Percentiles rank a stretch among this genome's conserved stretches.
Evolutionary conservation across 75 land plant genomes (phyloP).

Genomic region (Pseudotsuga menziesii): DNA sequence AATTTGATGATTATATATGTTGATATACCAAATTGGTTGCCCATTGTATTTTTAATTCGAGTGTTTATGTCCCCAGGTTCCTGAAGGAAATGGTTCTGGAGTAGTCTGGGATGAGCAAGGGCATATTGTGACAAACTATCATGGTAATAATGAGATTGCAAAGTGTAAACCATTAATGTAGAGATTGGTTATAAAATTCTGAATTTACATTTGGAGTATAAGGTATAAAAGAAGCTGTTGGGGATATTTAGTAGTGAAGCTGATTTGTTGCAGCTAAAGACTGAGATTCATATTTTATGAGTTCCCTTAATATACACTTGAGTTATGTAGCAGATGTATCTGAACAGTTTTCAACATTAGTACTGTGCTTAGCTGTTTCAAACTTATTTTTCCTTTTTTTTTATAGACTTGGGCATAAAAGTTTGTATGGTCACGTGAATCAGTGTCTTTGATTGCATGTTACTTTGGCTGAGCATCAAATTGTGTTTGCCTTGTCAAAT

Average conservation of each 20-base stretch:
- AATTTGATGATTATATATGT: neutral
- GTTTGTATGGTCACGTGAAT: neutral
- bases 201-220: neutral
- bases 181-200: neutral
- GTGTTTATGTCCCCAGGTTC: slow-evolving; percentile 46
- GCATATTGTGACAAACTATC: slow-evolving; percentile 93
- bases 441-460: neutral
- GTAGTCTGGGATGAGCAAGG: slow-evolving; percentile 86
- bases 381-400: neutral
- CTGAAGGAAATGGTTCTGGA: slow-evolving; percentile 99
- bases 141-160: slow-evolving; percentile 45
- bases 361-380: neutral
- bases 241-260: neutral
- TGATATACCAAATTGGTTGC: slow-evolving; percentile 3
- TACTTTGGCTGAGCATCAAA: neutral
- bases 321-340: neutral
- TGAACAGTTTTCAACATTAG: neutral
- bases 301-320: neutral
- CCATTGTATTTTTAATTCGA: neutral
- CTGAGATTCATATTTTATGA: neutral
- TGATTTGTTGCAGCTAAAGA: neutral
- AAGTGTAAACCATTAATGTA: neutral
- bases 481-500: slow-evolving; percentile 1
- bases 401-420: neutral
- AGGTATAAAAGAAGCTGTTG: neutral